A percentile compares a stretch with the other conserved stretches of the same genome.
These are phyloP conservation scores for Lablab purpureus DNA, from an alignment of 306 rosid genomes.

Conservation along the genomic window DNA sequence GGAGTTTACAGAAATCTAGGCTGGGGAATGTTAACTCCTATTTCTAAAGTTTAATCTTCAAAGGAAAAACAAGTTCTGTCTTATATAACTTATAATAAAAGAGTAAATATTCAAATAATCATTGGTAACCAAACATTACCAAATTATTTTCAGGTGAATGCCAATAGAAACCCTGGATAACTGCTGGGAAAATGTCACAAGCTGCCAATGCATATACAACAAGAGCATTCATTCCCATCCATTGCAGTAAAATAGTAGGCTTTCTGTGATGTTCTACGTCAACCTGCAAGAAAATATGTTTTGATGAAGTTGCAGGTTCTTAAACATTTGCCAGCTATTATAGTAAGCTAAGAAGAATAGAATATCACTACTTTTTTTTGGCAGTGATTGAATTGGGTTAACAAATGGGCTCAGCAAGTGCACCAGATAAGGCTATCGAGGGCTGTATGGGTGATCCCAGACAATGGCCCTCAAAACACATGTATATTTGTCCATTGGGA, in stretches of 20 bases:
- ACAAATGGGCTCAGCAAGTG: neutral
- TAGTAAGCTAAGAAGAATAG: neutral
- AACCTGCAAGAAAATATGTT: slow-evolving; percentile 58
- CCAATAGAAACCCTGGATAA: slow-evolving; percentile 82
- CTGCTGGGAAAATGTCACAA: slow-evolving; percentile 73
- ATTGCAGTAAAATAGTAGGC: slow-evolving; percentile 67
- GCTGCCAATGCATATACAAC: slow-evolving; percentile 76
- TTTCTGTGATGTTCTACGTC: slow-evolving; percentile 62
- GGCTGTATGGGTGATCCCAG: neutral
- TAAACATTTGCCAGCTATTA: slow-evolving; percentile 24
- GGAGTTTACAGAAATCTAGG: slow-evolving; percentile 1
- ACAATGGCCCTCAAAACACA: slow-evolving; percentile 4
- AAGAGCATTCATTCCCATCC: slow-evolving; percentile 90
- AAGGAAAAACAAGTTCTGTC: slow-evolving; percentile 1
- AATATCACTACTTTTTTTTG: neutral
- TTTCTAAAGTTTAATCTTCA: slow-evolving; percentile 8
- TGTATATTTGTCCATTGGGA: neutral
- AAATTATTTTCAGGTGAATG: slow-evolving; percentile 72
- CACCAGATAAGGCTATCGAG: no score
- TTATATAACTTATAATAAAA: neutral
- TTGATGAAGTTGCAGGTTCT: slow-evolving; percentile 33
- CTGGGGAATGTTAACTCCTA: slow-evolving; percentile 27
- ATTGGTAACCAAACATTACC: slow-evolving; percentile 55
- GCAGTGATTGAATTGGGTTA: neutral
- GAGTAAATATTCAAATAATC: slow-evolving; percentile 13